phyloP scores from a whole-genome alignment of 2,329 filamentous ascomycete species.

The Trichophyton equinum region DNA sequence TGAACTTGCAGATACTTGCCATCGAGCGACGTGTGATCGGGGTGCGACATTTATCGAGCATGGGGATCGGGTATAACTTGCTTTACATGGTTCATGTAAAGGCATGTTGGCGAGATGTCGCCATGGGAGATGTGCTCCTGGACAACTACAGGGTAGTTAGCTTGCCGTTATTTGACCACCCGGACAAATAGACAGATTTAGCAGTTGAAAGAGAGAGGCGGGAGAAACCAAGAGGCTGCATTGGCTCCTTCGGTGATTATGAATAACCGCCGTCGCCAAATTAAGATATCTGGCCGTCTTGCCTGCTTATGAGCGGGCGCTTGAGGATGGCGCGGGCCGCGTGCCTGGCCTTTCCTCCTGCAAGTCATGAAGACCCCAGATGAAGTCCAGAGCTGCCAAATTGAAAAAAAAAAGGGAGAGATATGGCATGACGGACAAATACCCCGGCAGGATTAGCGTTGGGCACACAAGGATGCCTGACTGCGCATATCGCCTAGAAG shows the following conservation, averaged over 20 bases:
- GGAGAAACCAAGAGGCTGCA: no score
- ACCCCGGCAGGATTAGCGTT: no score
- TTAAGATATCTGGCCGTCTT: not conserved
- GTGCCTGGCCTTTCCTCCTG: not conserved
- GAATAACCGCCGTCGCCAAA: not conserved
- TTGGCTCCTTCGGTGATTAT: no score
- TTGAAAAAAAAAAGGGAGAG: no score
- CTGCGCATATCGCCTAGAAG: no score
- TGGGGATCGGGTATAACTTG: not conserved
- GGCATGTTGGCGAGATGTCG: no score
- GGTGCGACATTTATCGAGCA: not conserved
- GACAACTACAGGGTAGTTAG: no score
- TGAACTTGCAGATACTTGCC: not conserved
- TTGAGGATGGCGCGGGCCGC: constrained; percentile 3
- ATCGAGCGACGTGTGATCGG: not conserved
- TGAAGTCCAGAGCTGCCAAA: not conserved
- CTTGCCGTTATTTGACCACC: not conserved
- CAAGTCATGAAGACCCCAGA: not conserved
- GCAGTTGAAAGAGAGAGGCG: no score
- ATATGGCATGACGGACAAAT: no score
- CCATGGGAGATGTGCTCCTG: no score
- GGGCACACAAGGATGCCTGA: no score
- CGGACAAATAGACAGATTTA: not conserved
- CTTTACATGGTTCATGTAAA: no score
- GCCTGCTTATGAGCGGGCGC: not conserved